phyloP scores from a whole-genome alignment of 2,329 filamentous ascomycete species.

The Apiospora marii region DNA sequence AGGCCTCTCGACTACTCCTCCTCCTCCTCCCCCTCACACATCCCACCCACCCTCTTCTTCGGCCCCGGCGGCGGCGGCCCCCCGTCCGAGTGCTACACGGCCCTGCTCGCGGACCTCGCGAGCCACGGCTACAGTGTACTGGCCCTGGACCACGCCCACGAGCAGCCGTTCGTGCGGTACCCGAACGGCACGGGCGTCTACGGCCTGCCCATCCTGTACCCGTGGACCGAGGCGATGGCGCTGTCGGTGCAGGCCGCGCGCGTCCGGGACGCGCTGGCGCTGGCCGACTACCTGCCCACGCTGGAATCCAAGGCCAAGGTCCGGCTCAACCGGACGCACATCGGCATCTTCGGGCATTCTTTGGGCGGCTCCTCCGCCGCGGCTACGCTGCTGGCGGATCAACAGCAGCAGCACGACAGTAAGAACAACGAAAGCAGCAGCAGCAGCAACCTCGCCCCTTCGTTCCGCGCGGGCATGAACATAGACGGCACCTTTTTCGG shows the following conservation, averaged over 20 bases:
- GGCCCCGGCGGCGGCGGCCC: slow-evolving; percentile 29
- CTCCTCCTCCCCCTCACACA: not conserved
- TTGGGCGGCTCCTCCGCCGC: slow-evolving; percentile 36
- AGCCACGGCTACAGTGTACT: slow-evolving; percentile 38
- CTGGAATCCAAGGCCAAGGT: slow-evolving; percentile 27
- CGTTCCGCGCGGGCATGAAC: slow-evolving; percentile 34
- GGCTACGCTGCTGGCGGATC: slow-evolving; percentile 28
- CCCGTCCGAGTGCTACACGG: slow-evolving; percentile 33
- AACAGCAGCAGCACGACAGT: not conserved
- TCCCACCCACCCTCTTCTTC: slow-evolving; percentile 33
- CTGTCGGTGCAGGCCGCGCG: slow-evolving; percentile 31
- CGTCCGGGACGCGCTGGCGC: slow-evolving; percentile 32
- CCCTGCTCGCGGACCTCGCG: slow-evolving; percentile 33
- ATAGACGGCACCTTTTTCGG: slow-evolving; percentile 36
- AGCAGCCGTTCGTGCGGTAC: slow-evolving; percentile 40
- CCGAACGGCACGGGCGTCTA: slow-evolving; percentile 39
- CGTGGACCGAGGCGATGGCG: slow-evolving; percentile 13
- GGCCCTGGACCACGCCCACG: slow-evolving; percentile 39
- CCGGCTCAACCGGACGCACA: slow-evolving; percentile 31
- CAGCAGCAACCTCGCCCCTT: not conserved
- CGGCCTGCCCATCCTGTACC: slow-evolving; percentile 31
- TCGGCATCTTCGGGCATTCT: slow-evolving; percentile 36
- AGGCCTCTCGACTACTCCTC: not conserved
- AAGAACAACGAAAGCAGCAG: no score
- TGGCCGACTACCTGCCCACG: slow-evolving; percentile 32